These are phyloP conservation scores for Pseudogymnoascus sp. DNA, from an alignment of 2,329 filamentous ascomycete species.

Conservation along the genomic window DNA sequence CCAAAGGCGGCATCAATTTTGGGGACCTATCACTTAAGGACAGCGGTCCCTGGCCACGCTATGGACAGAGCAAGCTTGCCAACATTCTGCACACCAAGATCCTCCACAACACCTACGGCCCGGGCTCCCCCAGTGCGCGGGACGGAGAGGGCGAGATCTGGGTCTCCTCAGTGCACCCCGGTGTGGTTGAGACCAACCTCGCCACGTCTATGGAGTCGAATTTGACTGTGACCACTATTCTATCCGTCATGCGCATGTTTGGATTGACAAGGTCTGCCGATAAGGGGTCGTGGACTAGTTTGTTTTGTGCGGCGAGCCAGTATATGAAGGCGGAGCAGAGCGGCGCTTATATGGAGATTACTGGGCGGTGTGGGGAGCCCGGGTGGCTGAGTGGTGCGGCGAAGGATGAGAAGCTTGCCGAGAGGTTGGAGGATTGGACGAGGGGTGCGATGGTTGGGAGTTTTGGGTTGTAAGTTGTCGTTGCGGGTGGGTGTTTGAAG, in stretches of 20 bases:
- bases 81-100: slow-evolving; percentile 36
- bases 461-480: slow-evolving; percentile 11
- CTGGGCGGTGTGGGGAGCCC: slow-evolving; percentile 25
- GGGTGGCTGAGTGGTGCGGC: slow-evolving; percentile 29
- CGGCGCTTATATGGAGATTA: slow-evolving; percentile 29
- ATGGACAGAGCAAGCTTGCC: slow-evolving; percentile 40
- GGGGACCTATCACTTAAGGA: slow-evolving; percentile 24
- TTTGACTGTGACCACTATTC: slow-evolving; percentile 13
- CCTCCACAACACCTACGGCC: slow-evolving; percentile 30
- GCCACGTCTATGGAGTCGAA: slow-evolving; percentile 16
- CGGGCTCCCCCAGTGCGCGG: slow-evolving; percentile 22
- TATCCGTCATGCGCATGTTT: slow-evolving; percentile 18
- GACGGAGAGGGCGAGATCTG: slow-evolving; percentile 32
- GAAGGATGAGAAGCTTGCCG: slow-evolving; percentile 28
- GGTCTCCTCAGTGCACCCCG: slow-evolving; percentile 29
- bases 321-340: slow-evolving; percentile 33
- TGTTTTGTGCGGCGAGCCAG: slow-evolving; percentile 31
- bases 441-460: slow-evolving; percentile 23
- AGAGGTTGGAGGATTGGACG: slow-evolving; percentile 30
- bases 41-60: slow-evolving; percentile 30
- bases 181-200: slow-evolving; percentile 20
- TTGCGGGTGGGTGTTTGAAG: neutral
- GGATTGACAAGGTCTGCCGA: slow-evolving; percentile 25
- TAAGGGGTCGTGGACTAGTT: slow-evolving; percentile 30
- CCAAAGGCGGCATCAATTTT: slow-evolving; percentile 20